Evolutionary conservation across 192 early-diverging fungal species (phyloP), one percentile per base, ranked within the genome.

Genomic region (Podochytrium sp.): DNA sequence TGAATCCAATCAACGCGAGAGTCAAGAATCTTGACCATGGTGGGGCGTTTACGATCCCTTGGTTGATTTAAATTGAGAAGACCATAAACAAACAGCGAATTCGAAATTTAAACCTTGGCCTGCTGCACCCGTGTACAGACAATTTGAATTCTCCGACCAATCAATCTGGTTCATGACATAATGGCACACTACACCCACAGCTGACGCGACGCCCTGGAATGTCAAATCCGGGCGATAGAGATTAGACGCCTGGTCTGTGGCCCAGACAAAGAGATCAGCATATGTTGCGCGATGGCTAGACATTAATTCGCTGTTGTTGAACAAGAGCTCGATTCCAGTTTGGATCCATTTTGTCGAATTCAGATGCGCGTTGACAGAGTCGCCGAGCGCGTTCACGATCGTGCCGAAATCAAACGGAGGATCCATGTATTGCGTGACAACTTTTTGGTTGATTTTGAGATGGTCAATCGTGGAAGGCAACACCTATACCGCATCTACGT

Each of bases 341-440:
- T 18, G 14, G 49, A 66, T 66, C 64, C 64, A 66, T 18, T 66
- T 18, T 66, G 64, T 66, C 10, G n/a, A 16, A 30, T 50, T 41
- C n/a, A 18, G 10, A 16, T 66, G 20, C 41, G 7, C 39, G 5
- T 7, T 5, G 18, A 5, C 30, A 7, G 41, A 39, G 23, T 42
- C 20, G 5, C 64, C 64, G 7, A 66, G n/a, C 10, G 38, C 23
- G 0, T 66, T 12, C 18, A 25, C 20, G 18, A 66, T 32, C 20
- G 38, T n/a, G 16, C 43, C 30, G 30, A 66, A 66, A 29, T 66
- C 64, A 10, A 66, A 32, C 32, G 12, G 43, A n/a, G 64, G 30
- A 27, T 41, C n/a, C 30, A 18, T 32, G n/a, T 12, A 16, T 16
- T 38, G 6, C 12, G 32, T 7, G 14, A 32, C 4, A 12, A 27